Percentiles rank a stretch among this genome's conserved stretches.
Evolutionary conservation across 2,329 filamentous ascomycete species (phyloP).

Genomic region (Biscogniauxia sp.): DNA sequence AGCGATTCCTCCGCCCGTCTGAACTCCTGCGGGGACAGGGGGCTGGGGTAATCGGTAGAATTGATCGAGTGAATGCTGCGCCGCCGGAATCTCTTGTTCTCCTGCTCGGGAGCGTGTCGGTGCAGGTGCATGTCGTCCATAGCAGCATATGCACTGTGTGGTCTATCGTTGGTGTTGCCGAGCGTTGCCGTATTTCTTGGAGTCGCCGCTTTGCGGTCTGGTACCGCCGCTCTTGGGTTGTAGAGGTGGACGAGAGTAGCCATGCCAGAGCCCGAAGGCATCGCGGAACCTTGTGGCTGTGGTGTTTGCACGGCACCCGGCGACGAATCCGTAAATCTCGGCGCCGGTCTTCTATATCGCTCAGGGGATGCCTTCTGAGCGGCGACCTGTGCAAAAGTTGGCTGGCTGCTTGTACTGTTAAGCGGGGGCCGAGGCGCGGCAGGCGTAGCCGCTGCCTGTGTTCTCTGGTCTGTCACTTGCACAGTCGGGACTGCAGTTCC

Average conservation of each 20-base stretch:
- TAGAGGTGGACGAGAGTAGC: slow-evolving; percentile 55
- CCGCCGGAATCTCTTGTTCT: slow-evolving; percentile 73
- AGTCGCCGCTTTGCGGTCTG: slow-evolving; percentile 33
- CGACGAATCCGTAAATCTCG: slow-evolving; percentile 53
- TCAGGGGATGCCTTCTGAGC: slow-evolving; percentile 71
- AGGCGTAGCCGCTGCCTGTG: slow-evolving; percentile 39
- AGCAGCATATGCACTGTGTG: slow-evolving; percentile 52
- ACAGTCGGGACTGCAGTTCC: slow-evolving; percentile 43
- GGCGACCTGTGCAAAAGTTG: slow-evolving; percentile 55
- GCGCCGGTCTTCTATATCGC: slow-evolving; percentile 71
- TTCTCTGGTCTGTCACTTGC: slow-evolving; percentile 39
- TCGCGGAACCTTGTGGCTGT: slow-evolving; percentile 37
- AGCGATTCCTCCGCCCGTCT: slow-evolving; percentile 36
- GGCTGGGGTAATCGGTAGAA: slow-evolving; percentile 41
- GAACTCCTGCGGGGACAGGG: slow-evolving; percentile 37
- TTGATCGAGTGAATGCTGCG: slow-evolving; percentile 74
- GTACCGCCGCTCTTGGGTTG: slow-evolving; percentile 40
- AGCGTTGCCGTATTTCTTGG: slow-evolving; percentile 34
- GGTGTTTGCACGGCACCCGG: slow-evolving; percentile 29
- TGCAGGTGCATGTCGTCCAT: slow-evolving; percentile 69
- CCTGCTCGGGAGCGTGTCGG: slow-evolving; percentile 57
- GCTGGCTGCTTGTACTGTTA: slow-evolving; percentile 41
- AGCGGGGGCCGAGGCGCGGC: slow-evolving; percentile 43
- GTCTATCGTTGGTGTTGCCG: slow-evolving; percentile 43
- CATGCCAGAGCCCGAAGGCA: slow-evolving; percentile 53